Evolutionary conservation across 225 moss, liverwort and hornwort species (phyloP).

Genomic region (Pleurozium schreberi): DNA sequence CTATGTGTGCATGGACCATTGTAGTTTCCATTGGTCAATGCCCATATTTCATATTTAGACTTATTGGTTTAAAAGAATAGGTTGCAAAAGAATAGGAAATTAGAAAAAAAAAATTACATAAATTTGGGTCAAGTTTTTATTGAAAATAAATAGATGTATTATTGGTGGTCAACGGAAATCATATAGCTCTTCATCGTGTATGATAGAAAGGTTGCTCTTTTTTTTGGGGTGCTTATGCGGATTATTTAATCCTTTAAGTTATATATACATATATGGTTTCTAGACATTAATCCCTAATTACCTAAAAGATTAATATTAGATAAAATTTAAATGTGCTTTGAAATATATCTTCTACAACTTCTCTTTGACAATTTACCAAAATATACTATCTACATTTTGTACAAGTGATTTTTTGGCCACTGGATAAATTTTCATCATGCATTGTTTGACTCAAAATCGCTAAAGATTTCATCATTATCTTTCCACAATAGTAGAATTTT

Average conservation of each 20-base stretch:
- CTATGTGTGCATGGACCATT: background rate
- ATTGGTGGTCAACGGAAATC: background rate
- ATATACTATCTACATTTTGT: background rate
- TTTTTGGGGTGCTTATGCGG: background rate
- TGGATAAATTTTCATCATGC: background rate
- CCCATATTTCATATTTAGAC: background rate
- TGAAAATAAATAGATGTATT: background rate
- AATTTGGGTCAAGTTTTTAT: background rate
- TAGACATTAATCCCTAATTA: background rate
- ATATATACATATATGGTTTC: background rate
- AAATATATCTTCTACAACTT: background rate
- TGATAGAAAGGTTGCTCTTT: background rate
- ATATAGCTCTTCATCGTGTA: background rate
- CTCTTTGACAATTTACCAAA: background rate
- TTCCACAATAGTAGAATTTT: background rate
- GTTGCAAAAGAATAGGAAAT: background rate
- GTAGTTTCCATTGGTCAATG: background rate
- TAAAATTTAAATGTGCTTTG: background rate
- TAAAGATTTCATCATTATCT: no score
- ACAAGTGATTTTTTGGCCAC: fast-evolving
- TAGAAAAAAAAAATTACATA: background rate
- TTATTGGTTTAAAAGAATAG: background rate
- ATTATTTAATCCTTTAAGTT: no score
- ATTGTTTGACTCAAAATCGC: background rate
- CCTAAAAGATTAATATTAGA: fast-evolving